Evolutionary conservation across 2,329 filamentous ascomycete genomes (phyloP).

Genomic region (Tolypocladium cylindrosporum): DNA sequence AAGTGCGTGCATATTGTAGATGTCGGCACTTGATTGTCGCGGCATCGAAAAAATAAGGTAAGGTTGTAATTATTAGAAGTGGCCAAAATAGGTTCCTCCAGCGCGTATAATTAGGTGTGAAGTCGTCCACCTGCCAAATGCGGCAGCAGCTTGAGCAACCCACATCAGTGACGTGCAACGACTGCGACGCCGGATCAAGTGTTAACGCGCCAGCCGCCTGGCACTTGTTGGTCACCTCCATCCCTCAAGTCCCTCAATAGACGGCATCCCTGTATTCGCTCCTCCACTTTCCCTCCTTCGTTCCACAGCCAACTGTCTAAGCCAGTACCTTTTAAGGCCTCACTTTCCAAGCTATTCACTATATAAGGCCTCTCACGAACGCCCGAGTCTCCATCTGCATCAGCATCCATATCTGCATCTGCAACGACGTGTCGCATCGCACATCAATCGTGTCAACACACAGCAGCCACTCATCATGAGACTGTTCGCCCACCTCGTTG

Average conservation of each 20-base stretch:
- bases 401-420: neutral
- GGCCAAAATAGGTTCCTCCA: neutral
- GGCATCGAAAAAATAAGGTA: neutral
- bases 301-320: neutral
- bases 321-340: neutral
- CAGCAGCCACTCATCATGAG: constrained; percentile 45
- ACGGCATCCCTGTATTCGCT: neutral
- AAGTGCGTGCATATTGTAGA: neutral
- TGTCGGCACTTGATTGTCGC: neutral
- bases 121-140: neutral
- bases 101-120: neutral
- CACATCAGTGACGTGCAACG: neutral
- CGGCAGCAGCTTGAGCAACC: neutral
- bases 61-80: neutral
- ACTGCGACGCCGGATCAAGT: neutral
- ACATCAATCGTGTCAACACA: neutral
- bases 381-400: neutral
- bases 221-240: neutral
- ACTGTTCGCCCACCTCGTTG: constrained; percentile 40
- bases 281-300: neutral
- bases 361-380: no score
- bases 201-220: neutral
- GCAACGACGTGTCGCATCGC: neutral
- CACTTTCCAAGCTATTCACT: neutral
- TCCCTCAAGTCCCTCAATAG: neutral